These are phyloP conservation scores for Metroxylon sagu DNA, from an alignment of 176 grass and related monocot genomes.

Conservation along the genomic window DNA sequence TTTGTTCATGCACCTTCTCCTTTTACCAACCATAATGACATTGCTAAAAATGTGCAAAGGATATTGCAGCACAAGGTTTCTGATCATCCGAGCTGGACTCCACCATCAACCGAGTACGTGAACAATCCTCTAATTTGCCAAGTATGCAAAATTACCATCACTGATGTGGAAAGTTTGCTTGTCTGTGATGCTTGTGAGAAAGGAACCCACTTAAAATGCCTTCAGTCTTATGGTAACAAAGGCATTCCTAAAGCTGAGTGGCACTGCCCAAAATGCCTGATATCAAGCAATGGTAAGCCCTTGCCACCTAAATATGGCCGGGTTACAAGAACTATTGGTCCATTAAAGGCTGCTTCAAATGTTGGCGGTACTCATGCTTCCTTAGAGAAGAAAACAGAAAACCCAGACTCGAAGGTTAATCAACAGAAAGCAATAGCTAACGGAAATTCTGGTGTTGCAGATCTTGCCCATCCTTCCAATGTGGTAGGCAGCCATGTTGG, in stretches of 20 bases:
- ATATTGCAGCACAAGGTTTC: conserved; percentile 36
- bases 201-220: conserved; percentile 88
- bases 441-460: conserved; percentile 38
- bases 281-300: conserved; percentile 71
- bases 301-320: conserved; percentile 98
- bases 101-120: conserved; percentile 92
- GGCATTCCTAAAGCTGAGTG: conserved; percentile 76
- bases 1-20: conserved; percentile 43
- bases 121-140: conserved; percentile 59
- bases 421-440: conserved; percentile 41
- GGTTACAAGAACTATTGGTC: conserved; percentile 67
- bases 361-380: conserved; percentile 24
- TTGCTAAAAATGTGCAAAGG: conserved; percentile 60
- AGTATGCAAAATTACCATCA: conserved; percentile 69
- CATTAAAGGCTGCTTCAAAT: conserved; percentile 43
- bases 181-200: conserved; percentile 97
- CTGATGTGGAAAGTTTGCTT: conserved; percentile 76
- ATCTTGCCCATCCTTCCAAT: conserved; percentile 19
- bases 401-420: conserved; percentile 29
- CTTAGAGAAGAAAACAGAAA: conserved; percentile 26
- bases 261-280: conserved; percentile 80
- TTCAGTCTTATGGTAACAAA: conserved; percentile 76
- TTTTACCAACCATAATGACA: conserved; percentile 57
- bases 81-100: conserved; percentile 73
- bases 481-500: conserved; percentile 16